A percentile compares a stretch with the other conserved stretches of the same genome.
These are phyloP conservation scores for Paraphaeosphaeria minitans DNA, from an alignment of 2,329 filamentous ascomycete species.

Conservation along the genomic window DNA sequence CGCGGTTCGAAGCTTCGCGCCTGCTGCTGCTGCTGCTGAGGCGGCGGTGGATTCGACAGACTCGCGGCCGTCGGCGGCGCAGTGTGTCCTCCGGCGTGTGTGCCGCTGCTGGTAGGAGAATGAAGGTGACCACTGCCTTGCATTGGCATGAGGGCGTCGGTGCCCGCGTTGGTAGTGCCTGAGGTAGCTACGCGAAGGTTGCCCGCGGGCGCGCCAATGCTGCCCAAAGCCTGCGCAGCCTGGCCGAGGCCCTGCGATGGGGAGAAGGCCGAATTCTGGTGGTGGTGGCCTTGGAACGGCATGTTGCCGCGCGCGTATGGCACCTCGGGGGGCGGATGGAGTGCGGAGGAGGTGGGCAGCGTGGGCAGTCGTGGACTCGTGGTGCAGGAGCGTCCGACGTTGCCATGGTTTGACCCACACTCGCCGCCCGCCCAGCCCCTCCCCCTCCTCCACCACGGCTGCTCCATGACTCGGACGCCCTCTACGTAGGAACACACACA, in stretches of 20 bases:
- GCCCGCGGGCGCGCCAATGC: slow-evolving; percentile 52
- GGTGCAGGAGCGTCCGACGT: not conserved
- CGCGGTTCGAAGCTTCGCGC: slow-evolving; percentile 58
- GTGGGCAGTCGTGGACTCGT: not conserved
- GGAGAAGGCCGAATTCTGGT: slow-evolving; percentile 37
- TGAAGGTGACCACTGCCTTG: slow-evolving; percentile 38
- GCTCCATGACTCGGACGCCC: not conserved
- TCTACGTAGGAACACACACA: not conserved
- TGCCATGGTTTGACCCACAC: not conserved
- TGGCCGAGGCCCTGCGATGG: slow-evolving; percentile 53
- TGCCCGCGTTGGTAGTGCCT: slow-evolving; percentile 50
- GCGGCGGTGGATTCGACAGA: not conserved
- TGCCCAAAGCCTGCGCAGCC: slow-evolving; percentile 53
- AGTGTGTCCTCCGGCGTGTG: slow-evolving; percentile 32
- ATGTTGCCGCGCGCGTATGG: slow-evolving; percentile 28
- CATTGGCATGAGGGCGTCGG: slow-evolving; percentile 51
- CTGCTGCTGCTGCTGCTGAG: slow-evolving; percentile 29
- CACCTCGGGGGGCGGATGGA: slow-evolving; percentile 7
- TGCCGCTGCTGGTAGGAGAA: slow-evolving; percentile 10
- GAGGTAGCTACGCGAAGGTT: slow-evolving; percentile 48
- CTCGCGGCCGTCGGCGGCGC: slow-evolving; percentile 30
- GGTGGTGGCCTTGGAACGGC: slow-evolving; percentile 46
- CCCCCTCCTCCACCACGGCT: not conserved
- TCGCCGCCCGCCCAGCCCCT: not conserved
- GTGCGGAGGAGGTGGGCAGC: not conserved